Percentiles rank a stretch among this genome's conserved stretches.
phyloP scores from a whole-genome alignment of 1,139 yeast species.

The Pichia sp. region DNA sequence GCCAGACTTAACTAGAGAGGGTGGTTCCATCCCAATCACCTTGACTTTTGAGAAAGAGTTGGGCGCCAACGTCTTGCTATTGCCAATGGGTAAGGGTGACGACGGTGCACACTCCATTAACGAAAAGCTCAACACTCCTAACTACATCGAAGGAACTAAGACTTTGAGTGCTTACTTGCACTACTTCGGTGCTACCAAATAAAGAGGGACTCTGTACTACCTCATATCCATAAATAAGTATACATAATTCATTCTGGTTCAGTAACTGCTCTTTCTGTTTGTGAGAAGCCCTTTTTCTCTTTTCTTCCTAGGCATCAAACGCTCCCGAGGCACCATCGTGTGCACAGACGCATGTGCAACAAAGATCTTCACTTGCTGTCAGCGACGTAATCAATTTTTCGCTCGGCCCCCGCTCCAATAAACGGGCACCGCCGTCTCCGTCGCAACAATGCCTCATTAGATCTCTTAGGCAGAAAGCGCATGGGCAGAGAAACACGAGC shows the following conservation, averaged over 20 bases:
- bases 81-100: slow-evolving; percentile 98
- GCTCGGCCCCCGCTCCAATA: background rate
- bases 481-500: too few relatives aligned
- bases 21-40: slow-evolving; percentile 97
- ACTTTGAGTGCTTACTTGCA: slow-evolving; percentile 92
- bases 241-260: too few relatives aligned
- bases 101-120: slow-evolving; percentile 99
- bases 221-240: background rate
- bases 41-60: slow-evolving; percentile 84
- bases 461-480: background rate
- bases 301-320: too few relatives aligned
- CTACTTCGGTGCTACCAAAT: slow-evolving; percentile 47
- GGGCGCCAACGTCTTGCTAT: slow-evolving; percentile 76
- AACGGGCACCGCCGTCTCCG: too few relatives aligned
- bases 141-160: slow-evolving; percentile 91
- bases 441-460: background rate
- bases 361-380: too few relatives aligned
- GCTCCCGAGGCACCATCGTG: too few relatives aligned
- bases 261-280: too few relatives aligned
- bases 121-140: slow-evolving; percentile 84
- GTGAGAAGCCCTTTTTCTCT: too few relatives aligned
- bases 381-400: background rate
- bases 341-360: background rate
- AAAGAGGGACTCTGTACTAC: too few relatives aligned
- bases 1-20: slow-evolving; percentile 97